Percentiles rank a stretch among this genome's conserved stretches.
These are phyloP conservation scores for Ligustrum vulgare DNA, from an alignment of 257 asterid species.

Conservation along the genomic window DNA sequence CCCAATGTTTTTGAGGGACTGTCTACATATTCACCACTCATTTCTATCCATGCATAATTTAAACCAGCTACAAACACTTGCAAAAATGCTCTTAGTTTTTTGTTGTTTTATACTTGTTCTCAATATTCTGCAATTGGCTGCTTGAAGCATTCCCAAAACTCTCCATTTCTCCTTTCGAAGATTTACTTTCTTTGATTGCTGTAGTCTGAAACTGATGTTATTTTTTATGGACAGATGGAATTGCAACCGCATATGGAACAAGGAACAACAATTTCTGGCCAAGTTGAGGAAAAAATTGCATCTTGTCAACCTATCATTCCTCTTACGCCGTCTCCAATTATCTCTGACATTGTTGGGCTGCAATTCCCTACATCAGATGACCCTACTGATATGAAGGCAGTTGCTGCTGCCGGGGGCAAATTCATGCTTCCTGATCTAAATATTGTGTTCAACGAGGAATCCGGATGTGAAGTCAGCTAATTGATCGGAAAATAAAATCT, in stretches of 20 bases:
- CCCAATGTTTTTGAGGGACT: too few species aligned
- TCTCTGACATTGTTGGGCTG: not conserved
- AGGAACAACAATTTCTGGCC: conserved; percentile 26
- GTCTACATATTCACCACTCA: too few species aligned
- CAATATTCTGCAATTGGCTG: not conserved
- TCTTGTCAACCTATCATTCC: not conserved
- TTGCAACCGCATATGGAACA: conserved; percentile 27
- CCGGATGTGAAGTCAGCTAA: not conserved
- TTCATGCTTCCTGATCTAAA: conserved; percentile 15
- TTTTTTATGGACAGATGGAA: conserved; percentile 33
- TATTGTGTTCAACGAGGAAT: not conserved
- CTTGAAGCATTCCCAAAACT: not conserved
- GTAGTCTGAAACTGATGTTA: not conserved
- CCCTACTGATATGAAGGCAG: not conserved
- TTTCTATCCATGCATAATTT: too few species aligned
- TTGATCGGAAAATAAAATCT: not conserved
- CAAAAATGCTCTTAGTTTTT: too few species aligned
- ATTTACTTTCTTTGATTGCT: not conserved
- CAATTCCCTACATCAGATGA: conserved; percentile 8
- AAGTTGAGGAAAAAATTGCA: conserved; percentile 1
- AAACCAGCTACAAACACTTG: too few species aligned
- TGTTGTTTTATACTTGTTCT: too few species aligned
- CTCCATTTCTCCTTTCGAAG: not conserved
- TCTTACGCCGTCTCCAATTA: conserved; percentile 2
- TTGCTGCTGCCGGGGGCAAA: conserved; percentile 6